Evolutionary conservation across 345 rosid genomes (phyloP), one percentile per base, ranked within the genome.

Genomic region (Crucihimalaya himalaica): DNA sequence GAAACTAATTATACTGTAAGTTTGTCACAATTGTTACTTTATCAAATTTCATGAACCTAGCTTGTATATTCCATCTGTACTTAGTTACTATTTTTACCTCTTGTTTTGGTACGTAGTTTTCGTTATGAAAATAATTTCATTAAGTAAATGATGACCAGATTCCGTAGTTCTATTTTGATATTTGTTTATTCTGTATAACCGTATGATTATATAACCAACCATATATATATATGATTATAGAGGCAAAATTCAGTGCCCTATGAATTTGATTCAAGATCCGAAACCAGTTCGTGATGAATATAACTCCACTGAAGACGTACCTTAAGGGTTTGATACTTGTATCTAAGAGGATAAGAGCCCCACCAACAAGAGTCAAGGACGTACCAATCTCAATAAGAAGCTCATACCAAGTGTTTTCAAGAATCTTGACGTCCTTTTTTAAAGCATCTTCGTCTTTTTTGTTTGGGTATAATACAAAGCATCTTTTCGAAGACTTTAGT

Each of bases 1-100:
- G 8, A 67, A 40, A 59, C 27, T 67, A 21, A 37, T 29, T 67
- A 29, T 45, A 42, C 40, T 39, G 55, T 57, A 55, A 72, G 29
- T 45, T 55, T 73, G 56, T 73, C 55, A 63, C 19, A 73, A 10
- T 37, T 15, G 10, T 52, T 52, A 43, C 43, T 63, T 37, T 53
- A 14, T 62, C 16, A 62, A 52, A 15, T 21, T 13, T 46, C 60
- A 37, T 74, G 9, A 47, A 35, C 59, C 34, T 57, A 47, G 28
- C 8, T 11, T 23, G 4, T 46, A 29, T 4, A 40, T 6, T 32
- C 16, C 16, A 56, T 45, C 23, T 56, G 5, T 53, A n/a, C 9
- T 16, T 46, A 68, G n/a, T 61, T 19, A 20, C 8, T 29, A 11
- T 23, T 16, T 13, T 16, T 25, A n/a, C 5, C 8, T 21, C 35